Base-by-base conservation (phyloP, 2,329 filamentous ascomycete genomes). In the Arachnomyces sp. region DNA sequence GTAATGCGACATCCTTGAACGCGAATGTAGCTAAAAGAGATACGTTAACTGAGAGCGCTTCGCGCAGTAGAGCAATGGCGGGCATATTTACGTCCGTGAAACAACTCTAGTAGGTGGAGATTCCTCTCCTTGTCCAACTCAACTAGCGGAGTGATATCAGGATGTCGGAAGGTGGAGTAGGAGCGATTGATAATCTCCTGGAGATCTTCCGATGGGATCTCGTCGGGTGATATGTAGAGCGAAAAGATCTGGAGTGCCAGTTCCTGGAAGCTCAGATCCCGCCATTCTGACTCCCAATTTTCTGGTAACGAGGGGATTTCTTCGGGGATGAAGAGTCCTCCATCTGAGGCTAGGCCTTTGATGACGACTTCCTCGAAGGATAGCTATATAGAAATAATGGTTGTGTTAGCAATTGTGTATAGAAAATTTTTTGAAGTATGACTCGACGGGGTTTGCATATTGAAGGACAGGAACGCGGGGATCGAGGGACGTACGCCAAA, bases 1-100 rank as follows among this genome's bases (percentile, higher is more conserved):
- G 90, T 46, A 96, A 71, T 12, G 89, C 89, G 38, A 89, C 84
- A 64, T 96, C 90, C 67, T 96, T 94, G 72, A 96, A 96, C 2
- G 90, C 84, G 60, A 88, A 95, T 0, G 83, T 96, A 4, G 89
- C 20, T 25, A 25, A 9, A 25, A 25, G 85, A 3, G 86, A n/a
- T n/a, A n/a, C n/a, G n/a, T n/a, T 86, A 59, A 92, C 85, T 71
- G 92, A 92, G 32, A 92, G 73, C 64, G 92, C 86, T 34, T 92
- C 74, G 42, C 89, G 69, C 55, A 1, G 82, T 93, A 5, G 20
- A n/a, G n/a, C n/a, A n/a, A n/a, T n/a, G 6, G 87, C 20, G 5
- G 20, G 20, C 20, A 9, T 25, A 25, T 25, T 25, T 25, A 25
- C 20, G 92, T 1, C 92, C 92, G 61, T 96, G 90, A 73, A 96